Evolutionary conservation across 805 yeast species (phyloP), one percentile per base, ranked within the genome.

Genomic region (Sungouiozyma intestinalis): DNA sequence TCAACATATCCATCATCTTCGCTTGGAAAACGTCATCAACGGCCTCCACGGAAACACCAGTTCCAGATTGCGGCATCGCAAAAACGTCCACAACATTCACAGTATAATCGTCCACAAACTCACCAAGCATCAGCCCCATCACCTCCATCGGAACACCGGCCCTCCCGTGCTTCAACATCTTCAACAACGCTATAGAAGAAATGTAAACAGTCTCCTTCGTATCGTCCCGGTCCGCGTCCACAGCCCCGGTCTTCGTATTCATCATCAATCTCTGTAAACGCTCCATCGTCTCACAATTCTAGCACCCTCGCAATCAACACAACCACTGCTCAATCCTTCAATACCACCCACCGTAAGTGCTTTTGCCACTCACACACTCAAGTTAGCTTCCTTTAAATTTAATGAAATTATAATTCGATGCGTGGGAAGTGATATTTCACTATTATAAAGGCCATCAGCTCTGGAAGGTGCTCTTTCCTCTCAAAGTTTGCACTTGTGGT

Each of bases 1-100:
- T 80, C 58, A 92, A 74, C 98, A 92, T 92, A 60, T 92, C 99
- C 98, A 92, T 92, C 98, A 92, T 94, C 61, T 81, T 85, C 3
- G 97, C 88, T 64, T 92, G 98, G 69, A 92, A 92, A 40, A 94
- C 97, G 62, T 94, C 97, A 63, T 94, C 99, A 29, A 92, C 98
- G 1, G 99, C 98, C 63, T 92, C 98, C 45, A 92, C 99, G 45
- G 95, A 83, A 16, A 94, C 98, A 46, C 98, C 99, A 8, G 99
- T 92, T 58, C 95, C 94, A 38, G 87, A 78, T 68, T 92, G 98
- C 16, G 99, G 99, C 99, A 92, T 92, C 43, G 98, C 98, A 72
- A 92, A 92, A 40, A 94, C 98, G 60, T 92, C 99, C 42, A 86
- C 86, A 33, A 92, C 99, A 54, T 88, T 94, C 33, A 92, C 92